A percentile compares a stretch with the other conserved stretches of the same genome.
phyloP scores from a whole-genome alignment of 1,284 basidiomycete genomes.

The Sanghuangporus weigelae region DNA sequence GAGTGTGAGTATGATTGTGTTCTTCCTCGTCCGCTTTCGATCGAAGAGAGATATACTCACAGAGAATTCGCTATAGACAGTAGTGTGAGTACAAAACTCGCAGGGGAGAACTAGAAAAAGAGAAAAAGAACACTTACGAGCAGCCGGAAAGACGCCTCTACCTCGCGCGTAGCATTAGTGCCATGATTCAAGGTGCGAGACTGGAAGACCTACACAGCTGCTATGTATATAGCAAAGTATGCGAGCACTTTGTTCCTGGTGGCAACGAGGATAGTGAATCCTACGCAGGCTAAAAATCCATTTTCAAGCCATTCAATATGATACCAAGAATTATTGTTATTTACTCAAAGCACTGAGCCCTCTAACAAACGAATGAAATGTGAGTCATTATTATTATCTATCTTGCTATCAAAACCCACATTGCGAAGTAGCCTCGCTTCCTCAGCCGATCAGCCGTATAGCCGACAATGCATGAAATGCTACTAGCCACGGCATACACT shows the following conservation, averaged over 20 bases:
- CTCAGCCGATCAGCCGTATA: conserved; percentile 57
- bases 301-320: neutral
- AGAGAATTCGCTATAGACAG: neutral
- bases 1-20: too few relatives aligned
- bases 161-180: neutral
- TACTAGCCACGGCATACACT: conserved; percentile 65
- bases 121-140: conserved; percentile 54
- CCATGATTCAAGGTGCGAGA: neutral
- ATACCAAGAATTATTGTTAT: neutral
- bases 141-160: conserved; percentile 51
- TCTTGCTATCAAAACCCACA: conserved; percentile 35
- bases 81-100: conserved; percentile 22
- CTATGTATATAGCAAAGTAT: conserved; percentile 67
- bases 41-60: conserved; percentile 39
- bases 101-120: conserved; percentile 24
- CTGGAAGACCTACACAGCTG: conserved; percentile 40
- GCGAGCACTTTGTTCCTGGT: conserved; percentile 58
- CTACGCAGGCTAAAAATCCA: conserved; percentile 28
- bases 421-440: conserved; percentile 53
- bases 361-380: neutral
- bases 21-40: neutral
- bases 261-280: conserved; percentile 69
- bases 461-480: conserved; percentile 58
- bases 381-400: neutral
- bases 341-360: neutral